Base-by-base conservation (phyloP, 129 eudicot genomes). In the Pittosporum tobira region DNA sequence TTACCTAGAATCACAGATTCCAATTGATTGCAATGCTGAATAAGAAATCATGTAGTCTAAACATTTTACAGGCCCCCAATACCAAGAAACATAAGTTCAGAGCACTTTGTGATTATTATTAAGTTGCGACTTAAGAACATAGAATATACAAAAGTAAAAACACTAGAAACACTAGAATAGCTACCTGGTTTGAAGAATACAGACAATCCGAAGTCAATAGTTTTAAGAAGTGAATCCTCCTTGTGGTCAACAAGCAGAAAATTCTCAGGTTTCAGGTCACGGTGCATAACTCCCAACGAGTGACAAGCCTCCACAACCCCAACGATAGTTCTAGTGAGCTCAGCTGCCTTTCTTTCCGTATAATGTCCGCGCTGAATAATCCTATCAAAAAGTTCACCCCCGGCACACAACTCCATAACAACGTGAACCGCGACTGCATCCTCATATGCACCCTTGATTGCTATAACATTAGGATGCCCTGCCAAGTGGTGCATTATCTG, bases 311-410 rank as follows among this genome's bases (percentile, higher is more conserved):
- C 94, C 25, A 88, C 96, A 62, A 88, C 96, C 27, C 96, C 96
- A 66, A 88, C 89, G 48, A 88, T 88, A 2, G 83, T 88, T 76
- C 94, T 77, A 18, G 97, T 82, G 61, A 88, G 94, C 68, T 81
- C 91, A 25, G 97, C 83, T 0, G 97, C 97, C 60, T 88, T 82
- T 74, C 81, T 82, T 70, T 88, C 97, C 1, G 97, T 81, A 62
- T 84, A 88, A 75, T 84, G 97, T 28, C 97, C 97, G 0, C 78
- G 69, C 56, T 84, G 85, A 74, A 88, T 88, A 16, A 88, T 88
- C 75, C 97, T 67, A 73, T 88, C 97, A n/a, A 88, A 88, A 74
- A 88, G 96, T 77, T 88, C 96, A 13, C 96, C 96, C 13, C 96
- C 96, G 1, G 88, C 94, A 64, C 96, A 88, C 51, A 81, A 53